Base-by-base conservation (phyloP, 2,329 filamentous ascomycete species). In the Calonectria hawksworthii region DNA sequence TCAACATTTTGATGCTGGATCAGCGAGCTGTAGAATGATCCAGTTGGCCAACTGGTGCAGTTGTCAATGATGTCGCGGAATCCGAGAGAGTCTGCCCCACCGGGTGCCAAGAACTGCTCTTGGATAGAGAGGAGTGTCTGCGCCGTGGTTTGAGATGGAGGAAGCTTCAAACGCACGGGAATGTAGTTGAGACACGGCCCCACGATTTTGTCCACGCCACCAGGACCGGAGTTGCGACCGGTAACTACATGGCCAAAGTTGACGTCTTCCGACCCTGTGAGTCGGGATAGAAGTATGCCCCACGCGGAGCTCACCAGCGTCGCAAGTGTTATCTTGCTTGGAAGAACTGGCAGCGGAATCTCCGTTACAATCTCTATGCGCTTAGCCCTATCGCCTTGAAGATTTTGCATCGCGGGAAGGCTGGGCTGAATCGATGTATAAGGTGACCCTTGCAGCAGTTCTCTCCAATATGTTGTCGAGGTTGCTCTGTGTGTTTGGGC, bases 391-490 rank as follows among this genome's bases (percentile, higher is more conserved):
- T 50, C 81, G 70, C 64, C 14, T 75, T 47, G 71, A 78, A 74
- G 76, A 81, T 82, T 0, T 80, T 79, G 8, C 85, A 84, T 4
- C 86, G 84, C 3, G 10, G 56, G 41, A 13, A 54, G n/a, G 1
- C n/a, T 74, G 36, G 59, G 44, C 34, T 78, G 75, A 10, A 82
- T 47, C 2, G 76, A 74, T 1, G 79, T 79, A 70, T 80, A 77
- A 21, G 80, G 78, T 1, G 84, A 87, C n/a, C 82, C 84, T 0
- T 82, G 70, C 11, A 90, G 84, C 0, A 89, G 82, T 0, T 82
- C 73, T 23, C 79, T 80, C 88, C 89, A 90, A 76, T 90, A 89
- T 0, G 83, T 78, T 1, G 70, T 47, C 1, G 78, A 76, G 8
- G 47, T 51, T 0, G 54, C 23, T 14, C 68, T 56, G 11, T 38